Evolutionary conservation across 2,329 filamentous ascomycete species (phyloP), one percentile per base, ranked within the genome.

Genomic region (Coniella vitis): DNA sequence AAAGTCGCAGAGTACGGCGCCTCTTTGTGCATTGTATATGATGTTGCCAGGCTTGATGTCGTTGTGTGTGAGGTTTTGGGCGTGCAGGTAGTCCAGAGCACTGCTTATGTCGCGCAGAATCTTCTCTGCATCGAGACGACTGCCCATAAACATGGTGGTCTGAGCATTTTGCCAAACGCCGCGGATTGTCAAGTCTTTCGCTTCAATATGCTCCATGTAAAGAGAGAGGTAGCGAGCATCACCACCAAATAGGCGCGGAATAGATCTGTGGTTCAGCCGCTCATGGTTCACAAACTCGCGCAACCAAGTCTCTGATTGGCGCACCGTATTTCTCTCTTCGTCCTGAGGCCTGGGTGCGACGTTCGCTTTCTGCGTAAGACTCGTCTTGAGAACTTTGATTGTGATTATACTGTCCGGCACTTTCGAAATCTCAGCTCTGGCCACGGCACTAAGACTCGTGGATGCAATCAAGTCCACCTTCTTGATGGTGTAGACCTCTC

Each of bases 11-110:
- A 82, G 70, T 2, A 81, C 75, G 31, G 76, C 78, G 5, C 78
- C 78, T 10, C 76, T 70, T 35, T 79, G 75, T 22, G 69, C 69
- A 13, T 76, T 79, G 62, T 80, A 82, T 29, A 82, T 65, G 47
- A 81, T 80, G 53, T 81, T 82, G 55, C 72, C 75, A 1, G 78
- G 78, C 60, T 81, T 81, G 62, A 81, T 78, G 60, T 82, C 78
- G 62, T 81, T 82, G 63, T 82, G 78, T 12, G 79, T 73, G 19
- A 76, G 65, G 47, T 68, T 67, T 48, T 72, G 70, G 42, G 66
- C 65, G 61, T 82, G 78, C 31, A 82, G 68, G 59, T 81, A 81
- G 59, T 72, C 66, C 38, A 82, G 64, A 2, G 76, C 78, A 52
- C 70, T 66, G 17, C 73, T 63, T 45, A 79, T 78, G 58, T 81